Evolutionary conservation across 495 filamentous ascomycete species (phyloP), one percentile per base, ranked within the genome.

Genomic region (Hyaloscypha finlandica): DNA sequence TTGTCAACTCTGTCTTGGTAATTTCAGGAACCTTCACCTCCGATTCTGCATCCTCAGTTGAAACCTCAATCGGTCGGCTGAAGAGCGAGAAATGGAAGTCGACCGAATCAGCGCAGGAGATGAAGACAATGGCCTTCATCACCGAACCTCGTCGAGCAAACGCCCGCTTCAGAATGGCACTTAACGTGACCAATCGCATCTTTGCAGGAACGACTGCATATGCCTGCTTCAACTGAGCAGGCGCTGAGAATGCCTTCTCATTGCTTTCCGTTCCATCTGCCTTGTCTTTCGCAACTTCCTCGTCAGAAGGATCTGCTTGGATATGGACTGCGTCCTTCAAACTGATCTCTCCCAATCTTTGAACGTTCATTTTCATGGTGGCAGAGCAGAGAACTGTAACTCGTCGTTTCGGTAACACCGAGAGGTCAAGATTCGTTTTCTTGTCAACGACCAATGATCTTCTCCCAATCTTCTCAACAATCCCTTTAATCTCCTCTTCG

Each of bases 61-160:
- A 37, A 6, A 73, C 64, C 48, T 77, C 68, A 59, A 79, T 77
- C 37, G 71, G 59, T 14, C 85, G 79, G 33, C 87, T 88, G 68
- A 99, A 88, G n/a, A 97, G 77, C 58, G 96, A 90, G 71, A 93
- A 98, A 74, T 97, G 93, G 75, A 96, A 99, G 74, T 99, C 93
- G 56, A 98, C 95, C 11, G 91, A 94, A 73, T 99, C 96, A 19
- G 95, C 94, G 72, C 96, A 98, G 1, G 93, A 96, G 48, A 99
- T 91, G 77, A 99, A 99, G 59, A 98, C 86, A 67, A 98, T 97
- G 4, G 90, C 89, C 76, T 98, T 97, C 88, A 94, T 96, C 25
- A 95, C 88, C 2, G 92, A 91, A 0, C 92, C 93, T 76, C 89
- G 89, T 16, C 93, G 85, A 66, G 91, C 88, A 71, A 98, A 98